Conservation (phyloP, 331 rosid species). For the Acacia pycnantha region DNA sequence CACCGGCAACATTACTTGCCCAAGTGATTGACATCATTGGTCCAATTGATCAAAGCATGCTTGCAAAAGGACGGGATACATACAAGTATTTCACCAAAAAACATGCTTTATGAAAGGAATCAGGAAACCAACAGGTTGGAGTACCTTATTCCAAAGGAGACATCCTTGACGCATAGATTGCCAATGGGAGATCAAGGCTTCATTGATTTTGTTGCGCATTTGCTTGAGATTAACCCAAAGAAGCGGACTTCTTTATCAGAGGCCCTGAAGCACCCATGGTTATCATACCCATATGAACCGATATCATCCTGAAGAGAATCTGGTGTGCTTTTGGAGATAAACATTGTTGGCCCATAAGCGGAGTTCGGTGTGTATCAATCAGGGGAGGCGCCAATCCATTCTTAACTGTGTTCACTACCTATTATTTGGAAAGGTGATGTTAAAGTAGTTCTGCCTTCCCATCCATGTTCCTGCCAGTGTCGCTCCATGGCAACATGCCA, state of each 20-base stretch:
- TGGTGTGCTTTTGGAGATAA: constrained; percentile 3
- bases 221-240: constrained; percentile 82
- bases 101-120: constrained; percentile 90
- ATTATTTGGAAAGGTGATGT: constrained; percentile 33
- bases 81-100: constrained; percentile 84
- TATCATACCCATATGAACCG: constrained; percentile 85
- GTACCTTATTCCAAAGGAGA: constrained; percentile 84
- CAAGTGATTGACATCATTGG: constrained; percentile 80
- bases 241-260: constrained; percentile 82
- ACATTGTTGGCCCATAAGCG: constrained; percentile 30
- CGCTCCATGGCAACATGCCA: no score
- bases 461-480: constrained; percentile 36
- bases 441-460: constrained; percentile 34
- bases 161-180: constrained; percentile 85
- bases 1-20: constrained; percentile 85
- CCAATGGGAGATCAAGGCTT: constrained; percentile 98
- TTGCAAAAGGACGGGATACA: constrained; percentile 88
- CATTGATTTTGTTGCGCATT: constrained; percentile 73
- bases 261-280: constrained; percentile 91
- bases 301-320: constrained; percentile 68
- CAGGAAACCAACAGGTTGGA: constrained; percentile 87
- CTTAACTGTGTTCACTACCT: constrained; percentile 24
- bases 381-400: constrained; percentile 37
- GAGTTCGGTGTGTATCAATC: constrained; percentile 30
- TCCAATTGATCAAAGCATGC: constrained; percentile 82